Conservation (phyloP, 2,329 filamentous ascomycete species). For the Colletotrichum caudatum region DNA sequence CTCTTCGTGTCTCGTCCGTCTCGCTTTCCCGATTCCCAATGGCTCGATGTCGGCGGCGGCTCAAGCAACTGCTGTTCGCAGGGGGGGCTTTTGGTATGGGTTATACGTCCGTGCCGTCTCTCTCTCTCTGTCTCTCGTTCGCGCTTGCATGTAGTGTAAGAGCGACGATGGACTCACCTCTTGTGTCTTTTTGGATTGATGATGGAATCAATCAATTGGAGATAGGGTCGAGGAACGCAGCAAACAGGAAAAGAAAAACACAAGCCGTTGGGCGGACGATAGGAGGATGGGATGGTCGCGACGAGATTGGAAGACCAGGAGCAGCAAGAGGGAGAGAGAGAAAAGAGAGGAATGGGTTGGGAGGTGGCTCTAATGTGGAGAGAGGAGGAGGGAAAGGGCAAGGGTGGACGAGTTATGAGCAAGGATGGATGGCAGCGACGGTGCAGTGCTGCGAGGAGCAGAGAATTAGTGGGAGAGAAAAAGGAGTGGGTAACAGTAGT, state of each 20-base stretch:
- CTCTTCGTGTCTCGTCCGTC: slow-evolving; percentile 31
- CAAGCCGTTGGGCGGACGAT: slow-evolving; percentile 39
- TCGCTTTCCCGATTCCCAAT: slow-evolving; percentile 28
- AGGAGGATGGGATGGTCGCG: slow-evolving; percentile 43
- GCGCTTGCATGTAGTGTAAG: slow-evolving; percentile 3
- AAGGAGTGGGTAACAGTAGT: slow-evolving; percentile 33
- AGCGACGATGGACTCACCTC: slow-evolving; percentile 21
- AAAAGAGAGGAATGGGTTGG: slow-evolving; percentile 44
- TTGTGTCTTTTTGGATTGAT: slow-evolving; percentile 20
- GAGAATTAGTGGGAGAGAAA: slow-evolving; percentile 25
- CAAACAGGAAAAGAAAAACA: slow-evolving; percentile 43
- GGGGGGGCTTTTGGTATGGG: slow-evolving; percentile 2
- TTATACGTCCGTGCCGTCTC: slow-evolving; percentile 12
- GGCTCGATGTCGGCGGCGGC: slow-evolving; percentile 25
- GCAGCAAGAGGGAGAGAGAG: slow-evolving; percentile 41
- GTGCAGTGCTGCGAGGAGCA: slow-evolving; percentile 24
- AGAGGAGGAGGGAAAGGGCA: slow-evolving; percentile 41
- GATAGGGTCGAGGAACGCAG: slow-evolving; percentile 36
- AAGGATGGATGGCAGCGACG: slow-evolving; percentile 38
- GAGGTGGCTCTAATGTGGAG: slow-evolving; percentile 44
- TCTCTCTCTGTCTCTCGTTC: slow-evolving; percentile 7
- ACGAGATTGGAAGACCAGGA: slow-evolving; percentile 40
- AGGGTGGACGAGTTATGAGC: slow-evolving; percentile 38
- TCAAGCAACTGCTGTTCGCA: slow-evolving; percentile 14
- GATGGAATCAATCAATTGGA: slow-evolving; percentile 34